These are phyloP conservation scores for Hypoxylon lienhwacheense DNA, from an alignment of 495 filamentous ascomycete genomes.

Conservation along the genomic window DNA sequence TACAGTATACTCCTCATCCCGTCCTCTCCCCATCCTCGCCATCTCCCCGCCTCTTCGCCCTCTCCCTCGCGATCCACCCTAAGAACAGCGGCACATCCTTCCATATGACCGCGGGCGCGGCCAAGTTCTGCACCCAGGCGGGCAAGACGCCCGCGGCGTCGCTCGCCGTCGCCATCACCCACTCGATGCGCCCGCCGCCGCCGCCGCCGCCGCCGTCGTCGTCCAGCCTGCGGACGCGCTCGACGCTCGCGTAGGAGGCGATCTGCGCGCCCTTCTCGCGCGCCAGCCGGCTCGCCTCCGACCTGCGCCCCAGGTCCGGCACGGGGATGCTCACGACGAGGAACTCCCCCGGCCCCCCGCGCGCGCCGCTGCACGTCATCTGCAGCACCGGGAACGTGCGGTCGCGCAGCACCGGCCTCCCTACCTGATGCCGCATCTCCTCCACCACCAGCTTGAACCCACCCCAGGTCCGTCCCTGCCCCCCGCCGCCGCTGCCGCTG, in stretches of 20 bases:
- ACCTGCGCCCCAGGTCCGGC: conserved; percentile 38
- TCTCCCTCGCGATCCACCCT: conserved; percentile 57
- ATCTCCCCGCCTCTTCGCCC: conserved; percentile 28
- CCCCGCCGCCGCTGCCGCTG: conserved; percentile 43
- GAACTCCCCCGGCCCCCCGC: conserved; percentile 45
- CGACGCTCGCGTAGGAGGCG: conserved; percentile 62
- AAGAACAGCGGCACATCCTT: conserved; percentile 74
- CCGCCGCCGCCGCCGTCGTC: background rate
- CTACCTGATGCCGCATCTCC: conserved; percentile 56
- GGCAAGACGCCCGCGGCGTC: conserved; percentile 69
- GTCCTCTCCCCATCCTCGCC: conserved; percentile 12
- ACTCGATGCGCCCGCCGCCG: conserved; percentile 51
- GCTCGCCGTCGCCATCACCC: conserved; percentile 72
- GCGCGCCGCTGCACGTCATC: conserved; percentile 38
- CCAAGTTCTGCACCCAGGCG: conserved; percentile 66
- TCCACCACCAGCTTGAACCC: conserved; percentile 54
- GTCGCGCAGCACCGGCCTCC: conserved; percentile 52
- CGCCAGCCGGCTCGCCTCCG: conserved; percentile 39
- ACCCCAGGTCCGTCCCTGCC: conserved; percentile 47
- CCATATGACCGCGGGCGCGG: conserved; percentile 64
- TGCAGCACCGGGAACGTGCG: conserved; percentile 60
- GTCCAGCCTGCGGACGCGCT: conserved; percentile 52
- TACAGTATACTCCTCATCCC: background rate
- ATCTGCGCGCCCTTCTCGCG: conserved; percentile 51
- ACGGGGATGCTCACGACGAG: conserved; percentile 60